Percentiles rank a stretch among this genome's conserved stretches.
These are phyloP conservation scores for Gracilaria domingensis DNA, from an alignment of 23 red algal genomes.

Conservation along the genomic window DNA sequence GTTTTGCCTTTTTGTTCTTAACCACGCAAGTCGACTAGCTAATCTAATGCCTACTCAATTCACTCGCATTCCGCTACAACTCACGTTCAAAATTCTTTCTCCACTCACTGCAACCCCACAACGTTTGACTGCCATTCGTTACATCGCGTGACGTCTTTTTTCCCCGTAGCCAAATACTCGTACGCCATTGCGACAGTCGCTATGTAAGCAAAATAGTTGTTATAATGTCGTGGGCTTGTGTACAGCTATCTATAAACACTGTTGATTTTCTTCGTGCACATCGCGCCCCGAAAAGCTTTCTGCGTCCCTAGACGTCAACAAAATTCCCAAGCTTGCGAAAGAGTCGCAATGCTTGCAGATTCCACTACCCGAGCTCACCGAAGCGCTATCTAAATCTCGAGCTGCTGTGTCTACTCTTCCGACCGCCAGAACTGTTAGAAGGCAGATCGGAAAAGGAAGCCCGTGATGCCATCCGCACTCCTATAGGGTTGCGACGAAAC, in stretches of 20 bases:
- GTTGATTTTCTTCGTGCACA: not conserved
- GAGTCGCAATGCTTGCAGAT: too few relatives aligned
- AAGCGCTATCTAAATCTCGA: not conserved
- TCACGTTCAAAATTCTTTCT: not conserved
- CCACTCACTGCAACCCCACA: not conserved
- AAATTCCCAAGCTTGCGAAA: not conserved
- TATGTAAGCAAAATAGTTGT: constrained; percentile 9
- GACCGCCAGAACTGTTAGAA: not conserved
- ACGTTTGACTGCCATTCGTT: not conserved
- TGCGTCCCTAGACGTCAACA: not conserved
- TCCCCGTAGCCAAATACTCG: not conserved
- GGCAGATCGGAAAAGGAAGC: constrained; percentile 1
- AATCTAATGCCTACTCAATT: constrained; percentile 41
- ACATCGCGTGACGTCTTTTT: not conserved
- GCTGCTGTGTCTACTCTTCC: not conserved
- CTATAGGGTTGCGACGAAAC: constrained; percentile 25
- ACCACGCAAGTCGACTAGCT: constrained; percentile 27
- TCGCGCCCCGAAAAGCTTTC: not conserved
- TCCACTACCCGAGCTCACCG: not conserved
- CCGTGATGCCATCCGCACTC: constrained; percentile 18
- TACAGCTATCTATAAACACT: not conserved
- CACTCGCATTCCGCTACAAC: constrained; percentile 9
- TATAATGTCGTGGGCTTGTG: not conserved
- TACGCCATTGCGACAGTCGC: not conserved
- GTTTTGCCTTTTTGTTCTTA: constrained; percentile 30